These are phyloP conservation scores for Aspergillus thermomutatus DNA, from an alignment of 2,329 filamentous ascomycete species.

Conservation along the genomic window DNA sequence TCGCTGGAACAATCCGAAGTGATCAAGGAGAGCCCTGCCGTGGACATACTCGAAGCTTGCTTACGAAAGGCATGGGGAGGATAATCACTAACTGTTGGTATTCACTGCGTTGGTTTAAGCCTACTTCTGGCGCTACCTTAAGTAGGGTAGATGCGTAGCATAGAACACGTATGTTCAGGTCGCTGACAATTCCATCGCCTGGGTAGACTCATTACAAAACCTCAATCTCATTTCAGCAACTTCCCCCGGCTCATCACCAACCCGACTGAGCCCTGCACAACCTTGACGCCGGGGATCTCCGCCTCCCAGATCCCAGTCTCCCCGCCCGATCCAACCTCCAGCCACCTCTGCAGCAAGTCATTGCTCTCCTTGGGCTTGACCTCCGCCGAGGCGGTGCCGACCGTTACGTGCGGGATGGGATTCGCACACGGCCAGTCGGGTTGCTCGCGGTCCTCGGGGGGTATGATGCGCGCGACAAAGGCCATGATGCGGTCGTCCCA, in stretches of 20 bases:
- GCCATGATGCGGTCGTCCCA: conserved; percentile 89
- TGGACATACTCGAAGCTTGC: too few relatives aligned
- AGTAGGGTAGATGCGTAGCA: not conserved
- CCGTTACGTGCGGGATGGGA: conserved; percentile 77
- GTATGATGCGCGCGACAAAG: conserved; percentile 70
- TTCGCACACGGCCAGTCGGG: conserved; percentile 69
- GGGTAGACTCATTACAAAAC: not conserved
- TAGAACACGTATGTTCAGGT: not conserved
- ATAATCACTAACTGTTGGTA: not conserved
- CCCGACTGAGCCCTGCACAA: conserved; percentile 55
- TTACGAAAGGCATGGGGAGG: not conserved
- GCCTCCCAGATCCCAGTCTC: conserved; percentile 55
- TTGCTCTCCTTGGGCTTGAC: conserved; percentile 97
- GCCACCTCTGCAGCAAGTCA: conserved; percentile 72
- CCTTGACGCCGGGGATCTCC: conserved; percentile 52
- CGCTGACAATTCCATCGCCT: not conserved
- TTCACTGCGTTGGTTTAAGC: not conserved
- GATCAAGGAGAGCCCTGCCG: too few relatives aligned
- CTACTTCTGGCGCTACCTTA: not conserved
- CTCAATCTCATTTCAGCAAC: not conserved
- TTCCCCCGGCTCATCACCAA: conserved; percentile 42
- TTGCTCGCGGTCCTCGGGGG: conserved; percentile 39
- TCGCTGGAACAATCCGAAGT: not conserved
- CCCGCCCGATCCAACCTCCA: conserved; percentile 54
- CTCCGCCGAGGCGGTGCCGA: conserved; percentile 70